Percentiles rank a stretch among this genome's conserved stretches.
Evolutionary conservation across 1,139 yeast genomes (phyloP).

Genomic region (Yamadazyma taylorii): DNA sequence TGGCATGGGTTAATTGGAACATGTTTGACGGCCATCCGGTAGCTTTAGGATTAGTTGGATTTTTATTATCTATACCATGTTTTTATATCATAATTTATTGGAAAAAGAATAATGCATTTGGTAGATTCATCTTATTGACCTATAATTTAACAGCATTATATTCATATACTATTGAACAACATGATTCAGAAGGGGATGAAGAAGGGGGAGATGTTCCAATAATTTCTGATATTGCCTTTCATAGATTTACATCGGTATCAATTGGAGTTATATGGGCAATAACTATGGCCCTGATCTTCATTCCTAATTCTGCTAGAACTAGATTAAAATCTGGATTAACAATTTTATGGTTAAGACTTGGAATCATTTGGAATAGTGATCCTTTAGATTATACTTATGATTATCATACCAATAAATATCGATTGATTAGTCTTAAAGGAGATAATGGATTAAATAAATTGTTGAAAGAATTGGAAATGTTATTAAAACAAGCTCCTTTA

Average conservation of each 20-base stretch:
- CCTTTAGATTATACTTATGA: constrained; percentile 37
- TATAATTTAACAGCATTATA: constrained; percentile 79
- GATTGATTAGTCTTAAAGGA: constrained; percentile 51
- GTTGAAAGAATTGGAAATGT: constrained; percentile 58
- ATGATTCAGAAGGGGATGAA: constrained; percentile 61
- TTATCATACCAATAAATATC: constrained; percentile 13
- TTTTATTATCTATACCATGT: constrained; percentile 59
- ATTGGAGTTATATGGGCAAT: constrained; percentile 80
- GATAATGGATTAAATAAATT: constrained; percentile 3
- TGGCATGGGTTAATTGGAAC: constrained; percentile 62
- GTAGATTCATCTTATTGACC: constrained; percentile 72
- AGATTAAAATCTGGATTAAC: constrained; percentile 66
- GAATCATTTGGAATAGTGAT: constrained; percentile 73
- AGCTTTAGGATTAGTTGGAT: constrained; percentile 58
- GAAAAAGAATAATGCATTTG: constrained; percentile 63
- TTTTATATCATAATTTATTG: constrained; percentile 70
- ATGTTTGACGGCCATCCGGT: constrained; percentile 56
- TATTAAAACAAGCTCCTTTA: constrained; percentile 71
- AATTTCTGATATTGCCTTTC: constrained; percentile 76
- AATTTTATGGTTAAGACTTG: constrained; percentile 74
- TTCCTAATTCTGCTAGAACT: constrained; percentile 76
- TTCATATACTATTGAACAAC: constrained; percentile 65
- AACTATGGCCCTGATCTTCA: constrained; percentile 57
- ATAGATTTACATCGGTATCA: constrained; percentile 70
- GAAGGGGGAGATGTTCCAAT: constrained; percentile 74